phyloP scores from a whole-genome alignment of 768 basidiomycete genomes.

The Phylloporus scabripes region DNA sequence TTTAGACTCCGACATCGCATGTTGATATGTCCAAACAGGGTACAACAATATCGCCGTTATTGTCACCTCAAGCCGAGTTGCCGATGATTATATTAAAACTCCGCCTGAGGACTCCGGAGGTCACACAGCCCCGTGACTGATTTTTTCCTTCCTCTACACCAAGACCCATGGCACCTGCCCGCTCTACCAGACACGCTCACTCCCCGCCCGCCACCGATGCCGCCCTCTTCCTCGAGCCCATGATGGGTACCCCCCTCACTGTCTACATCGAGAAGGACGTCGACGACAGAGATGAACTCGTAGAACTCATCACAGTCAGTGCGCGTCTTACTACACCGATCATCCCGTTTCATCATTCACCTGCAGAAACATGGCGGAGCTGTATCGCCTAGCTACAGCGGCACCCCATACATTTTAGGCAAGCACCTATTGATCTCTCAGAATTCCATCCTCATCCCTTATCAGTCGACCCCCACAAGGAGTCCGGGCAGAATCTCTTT shows the following conservation, averaged over 20 bases:
- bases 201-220: slow-evolving; percentile 27
- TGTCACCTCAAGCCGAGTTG: slow-evolving; percentile 7
- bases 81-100: slow-evolving; percentile 11
- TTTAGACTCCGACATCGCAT: slow-evolving; percentile 26
- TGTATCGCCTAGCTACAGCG: slow-evolving; percentile 70
- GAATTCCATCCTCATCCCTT: slow-evolving; percentile 1
- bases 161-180: slow-evolving; percentile 82
- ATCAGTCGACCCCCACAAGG: slow-evolving; percentile 71
- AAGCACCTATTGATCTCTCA: slow-evolving; percentile 18
- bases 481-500: slow-evolving; percentile 76
- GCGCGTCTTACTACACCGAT: slow-evolving; percentile 5
- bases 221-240: slow-evolving; percentile 72
- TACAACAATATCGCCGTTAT: slow-evolving; percentile 14
- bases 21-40: slow-evolving; percentile 28
- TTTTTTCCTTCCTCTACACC: slow-evolving; percentile 23
- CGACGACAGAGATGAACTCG: slow-evolving; percentile 57
- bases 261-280: slow-evolving; percentile 83
- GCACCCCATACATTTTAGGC: slow-evolving; percentile 78
- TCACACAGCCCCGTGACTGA: slow-evolving; percentile 15
- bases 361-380: slow-evolving; percentile 71
- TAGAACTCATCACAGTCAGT: slow-evolving; percentile 63
- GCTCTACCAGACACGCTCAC: slow-evolving; percentile 51
- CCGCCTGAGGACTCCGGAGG: slow-evolving; percentile 27
- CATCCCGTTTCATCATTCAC: slow-evolving; percentile 1
- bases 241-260: slow-evolving; percentile 69